Base-by-base conservation (phyloP, 2,329 filamentous ascomycete genomes). In the Chrysosporium keratinophilum region DNA sequence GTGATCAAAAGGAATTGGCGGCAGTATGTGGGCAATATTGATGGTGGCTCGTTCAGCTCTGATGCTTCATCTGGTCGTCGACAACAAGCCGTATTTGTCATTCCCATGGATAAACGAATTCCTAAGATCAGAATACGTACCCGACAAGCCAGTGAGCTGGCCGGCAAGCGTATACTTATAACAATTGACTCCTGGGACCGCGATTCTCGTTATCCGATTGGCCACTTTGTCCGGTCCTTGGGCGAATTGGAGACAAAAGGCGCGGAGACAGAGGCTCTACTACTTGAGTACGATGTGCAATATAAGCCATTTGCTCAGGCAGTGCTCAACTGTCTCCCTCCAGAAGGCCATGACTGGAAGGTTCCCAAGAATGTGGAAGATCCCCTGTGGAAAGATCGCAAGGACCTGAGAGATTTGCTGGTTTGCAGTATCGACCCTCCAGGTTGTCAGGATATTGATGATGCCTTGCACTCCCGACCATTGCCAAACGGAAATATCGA, bases 371-470 rank as follows among this genome's bases (percentile, higher is more conserved):
- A 79, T 65, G 79, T 76, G 52, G 84, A 88, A 1, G 84, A 97
- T 65, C 83, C 87, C 17, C 89, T 90, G 12, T 98, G 93, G 93
- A 83, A 78, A 62, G 87, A 85, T 59, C 79, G 93, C 58, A 79
- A 83, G 63, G 93, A 98, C 73, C 78, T 97, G 40, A 81, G 93
- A 61, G 82, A 84, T 60, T 80, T 96, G 11, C 77, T 95, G 42
- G 88, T 98, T 58, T 98, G 93, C 78, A 97, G 91, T 71, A 98
- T 98, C 64, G 93, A 98, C 67, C 93, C 93, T 47, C 81, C 88
- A 31, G 90, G 90, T 1, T 98, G 93, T 70, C 91, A 97, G 64
- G 93, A 98, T 74, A 98, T 98, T 55, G 93, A 98, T 64, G 94
- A 98, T 70, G 93, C 93, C 15, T 79, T 98, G 5, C 94, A 98